These are phyloP conservation scores for Ilex paraguariensis DNA, from an alignment of 305 asterid species.

Conservation along the genomic window DNA sequence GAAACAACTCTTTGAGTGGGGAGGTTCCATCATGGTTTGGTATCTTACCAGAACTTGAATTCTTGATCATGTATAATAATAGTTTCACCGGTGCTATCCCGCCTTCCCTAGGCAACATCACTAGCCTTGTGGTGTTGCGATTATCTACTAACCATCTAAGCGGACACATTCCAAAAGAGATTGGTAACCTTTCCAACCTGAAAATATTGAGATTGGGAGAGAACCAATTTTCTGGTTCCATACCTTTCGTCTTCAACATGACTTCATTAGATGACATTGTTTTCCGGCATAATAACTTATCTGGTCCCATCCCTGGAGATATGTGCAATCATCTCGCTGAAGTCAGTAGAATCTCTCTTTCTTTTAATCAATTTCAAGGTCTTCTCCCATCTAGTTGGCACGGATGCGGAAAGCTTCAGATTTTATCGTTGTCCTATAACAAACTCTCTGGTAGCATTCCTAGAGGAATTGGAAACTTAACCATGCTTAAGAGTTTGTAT, in stretches of 20 bases:
- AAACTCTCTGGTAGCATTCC: slow-evolving; percentile 32
- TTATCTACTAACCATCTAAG: slow-evolving; percentile 6
- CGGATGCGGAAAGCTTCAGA: slow-evolving; percentile 13
- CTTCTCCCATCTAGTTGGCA: neutral
- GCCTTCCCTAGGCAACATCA: slow-evolving; percentile 3
- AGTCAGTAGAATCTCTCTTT: neutral
- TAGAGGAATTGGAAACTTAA: slow-evolving; percentile 35
- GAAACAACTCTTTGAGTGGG: slow-evolving; percentile 19
- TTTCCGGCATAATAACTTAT: slow-evolving; percentile 15
- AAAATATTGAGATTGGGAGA: slow-evolving; percentile 7
- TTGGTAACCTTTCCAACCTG: slow-evolving; percentile 21
- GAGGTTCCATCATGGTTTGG: slow-evolving; percentile 24
- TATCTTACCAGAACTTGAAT: slow-evolving; percentile 13
- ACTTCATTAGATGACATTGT: slow-evolving; percentile 24
- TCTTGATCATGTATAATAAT: neutral
- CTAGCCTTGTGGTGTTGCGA: slow-evolving; percentile 5
- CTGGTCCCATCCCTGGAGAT: slow-evolving; percentile 12
- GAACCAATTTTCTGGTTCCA: slow-evolving; percentile 22
- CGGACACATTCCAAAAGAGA: slow-evolving; percentile 27
- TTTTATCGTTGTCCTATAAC: slow-evolving; percentile 20
- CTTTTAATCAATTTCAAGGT: neutral
- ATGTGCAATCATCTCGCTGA: slow-evolving; percentile 14
- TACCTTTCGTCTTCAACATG: slow-evolving; percentile 28
- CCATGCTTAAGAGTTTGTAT: slow-evolving; percentile 25
- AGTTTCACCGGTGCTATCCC: slow-evolving; percentile 24